Base-by-base conservation (phyloP, 2,329 filamentous ascomycete genomes). In the Nannizziopsis barbatae region DNA sequence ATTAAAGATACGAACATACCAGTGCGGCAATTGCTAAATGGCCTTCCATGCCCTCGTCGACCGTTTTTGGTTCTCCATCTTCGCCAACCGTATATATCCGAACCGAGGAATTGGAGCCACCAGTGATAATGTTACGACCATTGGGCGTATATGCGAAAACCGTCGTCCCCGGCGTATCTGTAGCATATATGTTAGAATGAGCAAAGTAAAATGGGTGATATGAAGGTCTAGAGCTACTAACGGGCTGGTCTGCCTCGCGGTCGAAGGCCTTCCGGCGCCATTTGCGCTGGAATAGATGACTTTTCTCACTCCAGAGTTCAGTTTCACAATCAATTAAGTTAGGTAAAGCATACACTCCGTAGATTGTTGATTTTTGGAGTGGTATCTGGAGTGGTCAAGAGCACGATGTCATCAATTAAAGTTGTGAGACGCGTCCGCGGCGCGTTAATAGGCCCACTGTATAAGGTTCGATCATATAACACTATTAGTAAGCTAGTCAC, bases 91-190 rank as follows among this genome's bases (percentile, higher is more conserved):
- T 86, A 71, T 94, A 98, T 43, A 96, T 79, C 43, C 93, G 85
- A 60, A 95, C 88, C 6, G 86, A 87, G 61, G 93, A 93, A 70
- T 96, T 95, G 51, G 86, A 84, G 55, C 92, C 92, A 52, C 88
- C 89, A 9, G 92, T 96, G 56, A 96, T 80, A 50, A 98, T 75
- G 58, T 84, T 86, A 57, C 76, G 77, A 53, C 93, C 92, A 65
- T 94, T 82, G 5, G 87, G 86, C 0, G 89, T 95, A 68, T 96
- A 96, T 54, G 84, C 79, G 56, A 93, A 81, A 58, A 81, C 88
- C 2, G 93, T 96, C 50, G 81, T 79, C 54, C 93, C 93, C 47
- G 85, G 82, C 2, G 87, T 89, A 67, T 98, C 79, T 81, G 49
- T 11, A 33, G 15, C 31, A 33, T 30, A 10, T 37, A 32, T n/a